Evolutionary conservation across 1,284 basidiomycete species (phyloP).

Genomic region (Papiliotrema flavescens): DNA sequence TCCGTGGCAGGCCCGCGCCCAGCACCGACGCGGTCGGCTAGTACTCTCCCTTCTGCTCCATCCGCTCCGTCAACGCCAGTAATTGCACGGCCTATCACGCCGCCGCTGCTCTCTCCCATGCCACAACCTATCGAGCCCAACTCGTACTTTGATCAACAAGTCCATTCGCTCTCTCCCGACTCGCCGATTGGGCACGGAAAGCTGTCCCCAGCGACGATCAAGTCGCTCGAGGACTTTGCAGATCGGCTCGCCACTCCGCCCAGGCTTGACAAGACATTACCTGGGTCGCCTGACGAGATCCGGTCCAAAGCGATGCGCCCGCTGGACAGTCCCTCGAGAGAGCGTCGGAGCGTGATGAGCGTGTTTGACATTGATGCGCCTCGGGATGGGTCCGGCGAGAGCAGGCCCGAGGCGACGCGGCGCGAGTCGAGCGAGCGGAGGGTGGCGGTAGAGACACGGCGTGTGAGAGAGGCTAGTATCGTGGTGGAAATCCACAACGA

Average conservation of each 20-base stretch:
- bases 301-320: background rate
- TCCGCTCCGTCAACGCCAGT: background rate
- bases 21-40: background rate
- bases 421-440: background rate
- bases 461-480: background rate
- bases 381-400: background rate
- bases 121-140: background rate
- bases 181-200: background rate
- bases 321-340: background rate
- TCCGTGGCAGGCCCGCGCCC: background rate
- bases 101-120: conserved; percentile 1
- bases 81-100: background rate
- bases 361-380: background rate
- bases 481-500: background rate
- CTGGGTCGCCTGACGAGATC: background rate
- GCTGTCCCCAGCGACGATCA: background rate
- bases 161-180: background rate
- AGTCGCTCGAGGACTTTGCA: background rate
- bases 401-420: background rate
- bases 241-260: background rate
- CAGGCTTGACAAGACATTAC: background rate
- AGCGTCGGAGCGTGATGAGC: background rate
- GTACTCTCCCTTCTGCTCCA: background rate
- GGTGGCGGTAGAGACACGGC: background rate
- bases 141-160: conserved; percentile 3